A percentile compares a stretch with the other conserved stretches of the same genome.
Conservation (phyloP, 805 yeast genomes). For the Ogataea degrootiae region DNA sequence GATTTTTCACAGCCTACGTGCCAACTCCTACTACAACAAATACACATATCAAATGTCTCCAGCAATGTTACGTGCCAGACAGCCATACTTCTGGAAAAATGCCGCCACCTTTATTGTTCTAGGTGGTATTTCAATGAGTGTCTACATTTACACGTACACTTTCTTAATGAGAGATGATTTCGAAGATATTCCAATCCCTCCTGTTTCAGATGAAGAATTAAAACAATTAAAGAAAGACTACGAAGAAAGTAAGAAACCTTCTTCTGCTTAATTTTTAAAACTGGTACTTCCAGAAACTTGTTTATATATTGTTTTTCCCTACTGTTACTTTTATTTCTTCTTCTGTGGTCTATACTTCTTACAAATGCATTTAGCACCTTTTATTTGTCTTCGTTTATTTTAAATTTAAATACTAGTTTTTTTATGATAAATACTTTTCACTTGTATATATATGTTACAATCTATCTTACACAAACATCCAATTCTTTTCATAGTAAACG, state of each 20-base stretch:
- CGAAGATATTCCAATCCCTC: conserved; percentile 91
- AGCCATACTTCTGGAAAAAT: conserved; percentile 79
- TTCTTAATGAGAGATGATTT: conserved; percentile 75
- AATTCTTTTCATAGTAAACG: too few relatives aligned
- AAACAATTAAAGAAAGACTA: conserved; percentile 68
- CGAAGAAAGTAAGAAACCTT: conserved; percentile 37
- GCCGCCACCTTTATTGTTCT: conserved; percentile 56
- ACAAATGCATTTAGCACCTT: too few relatives aligned
- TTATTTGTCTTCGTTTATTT: too few relatives aligned
- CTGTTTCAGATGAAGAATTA: conserved; percentile 74
- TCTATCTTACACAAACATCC: neutral
- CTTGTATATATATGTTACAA: too few relatives aligned
- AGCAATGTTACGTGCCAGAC: conserved; percentile 85
- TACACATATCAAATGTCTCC: conserved; percentile 74
- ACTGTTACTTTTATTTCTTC: neutral
- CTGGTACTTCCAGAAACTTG: neutral
- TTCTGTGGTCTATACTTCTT: neutral
- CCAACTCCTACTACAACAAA: conserved; percentile 36
- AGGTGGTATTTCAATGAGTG: conserved; percentile 61
- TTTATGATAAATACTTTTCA: too few relatives aligned
- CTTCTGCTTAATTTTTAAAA: neutral
- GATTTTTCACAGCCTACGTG: conserved; percentile 11
- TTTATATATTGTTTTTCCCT: neutral
- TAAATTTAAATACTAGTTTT: too few relatives aligned
- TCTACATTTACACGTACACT: conserved; percentile 62